These are phyloP conservation scores for Tylopilus balloui DNA, from an alignment of 768 basidiomycete genomes.

Conservation along the genomic window DNA sequence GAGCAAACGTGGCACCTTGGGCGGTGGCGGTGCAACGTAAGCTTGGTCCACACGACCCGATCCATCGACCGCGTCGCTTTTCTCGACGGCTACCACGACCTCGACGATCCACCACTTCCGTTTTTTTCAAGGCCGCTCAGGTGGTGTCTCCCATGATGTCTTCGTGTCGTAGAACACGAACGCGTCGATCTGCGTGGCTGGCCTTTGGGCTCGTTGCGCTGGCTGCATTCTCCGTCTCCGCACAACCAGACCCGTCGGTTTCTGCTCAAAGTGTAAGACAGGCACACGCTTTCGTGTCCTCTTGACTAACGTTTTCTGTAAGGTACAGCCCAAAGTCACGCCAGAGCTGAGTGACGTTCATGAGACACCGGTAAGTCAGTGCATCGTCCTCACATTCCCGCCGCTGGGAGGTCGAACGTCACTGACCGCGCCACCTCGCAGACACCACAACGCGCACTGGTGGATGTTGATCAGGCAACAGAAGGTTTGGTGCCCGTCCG, in stretches of 20 bases:
- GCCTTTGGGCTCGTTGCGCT: slow-evolving; percentile 57
- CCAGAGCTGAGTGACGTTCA: slow-evolving; percentile 5
- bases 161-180: slow-evolving; percentile 18
- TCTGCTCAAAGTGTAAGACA: slow-evolving; percentile 19
- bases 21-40: slow-evolving; percentile 14
- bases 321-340: slow-evolving; percentile 16
- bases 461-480: slow-evolving; percentile 40
- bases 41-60: not conserved
- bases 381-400: not conserved
- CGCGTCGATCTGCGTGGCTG: slow-evolving; percentile 51
- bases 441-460: slow-evolving; percentile 9
- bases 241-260: slow-evolving; percentile 27
- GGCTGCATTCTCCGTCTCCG: slow-evolving; percentile 42
- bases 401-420: not conserved
- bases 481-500: slow-evolving; percentile 41
- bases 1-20: slow-evolving; percentile 14
- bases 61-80: not conserved
- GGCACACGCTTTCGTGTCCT: not conserved
- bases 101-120: not conserved
- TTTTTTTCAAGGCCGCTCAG: not conserved
- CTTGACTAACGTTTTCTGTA: not conserved
- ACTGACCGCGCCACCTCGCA: slow-evolving; percentile 7
- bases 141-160: slow-evolving; percentile 13
- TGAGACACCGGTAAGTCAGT: slow-evolving; percentile 13
- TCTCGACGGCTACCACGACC: not conserved